Evolutionary conservation across 768 basidiomycete species (phyloP).

Genomic region (Naganishia friedmannii): DNA sequence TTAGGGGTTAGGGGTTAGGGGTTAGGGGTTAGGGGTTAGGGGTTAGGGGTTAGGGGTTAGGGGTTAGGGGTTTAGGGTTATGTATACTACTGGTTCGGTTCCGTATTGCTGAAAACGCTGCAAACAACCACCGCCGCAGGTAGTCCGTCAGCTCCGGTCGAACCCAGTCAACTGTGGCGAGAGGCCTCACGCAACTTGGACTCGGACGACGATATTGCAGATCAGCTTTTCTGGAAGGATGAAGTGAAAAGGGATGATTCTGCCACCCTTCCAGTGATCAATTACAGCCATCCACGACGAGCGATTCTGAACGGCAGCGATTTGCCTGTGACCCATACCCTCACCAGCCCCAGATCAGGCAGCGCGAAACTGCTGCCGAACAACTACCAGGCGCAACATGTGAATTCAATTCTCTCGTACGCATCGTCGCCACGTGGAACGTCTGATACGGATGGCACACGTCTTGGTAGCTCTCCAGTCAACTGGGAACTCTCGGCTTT

Average conservation of each 20-base stretch:
- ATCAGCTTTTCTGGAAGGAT: slow-evolving; percentile 5
- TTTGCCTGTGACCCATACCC: background rate
- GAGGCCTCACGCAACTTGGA: background rate
- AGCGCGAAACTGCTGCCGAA: background rate
- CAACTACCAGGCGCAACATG: background rate
- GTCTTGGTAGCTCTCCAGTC: background rate
- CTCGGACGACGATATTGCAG: slow-evolving; percentile 3
- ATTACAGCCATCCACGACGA: slow-evolving; percentile 6
- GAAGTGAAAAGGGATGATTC: background rate
- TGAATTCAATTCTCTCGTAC: background rate
- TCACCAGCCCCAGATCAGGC: background rate
- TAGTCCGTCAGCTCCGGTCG: background rate
- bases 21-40: no score
- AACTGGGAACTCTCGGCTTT: background rate
- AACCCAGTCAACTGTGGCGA: background rate
- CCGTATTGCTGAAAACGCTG: no score
- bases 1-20: no score
- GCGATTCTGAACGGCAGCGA: no score
- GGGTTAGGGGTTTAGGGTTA: no score
- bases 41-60: no score
- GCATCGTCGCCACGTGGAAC: background rate
- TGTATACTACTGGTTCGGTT: no score
- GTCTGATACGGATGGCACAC: background rate
- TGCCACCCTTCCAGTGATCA: background rate
- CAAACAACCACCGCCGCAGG: no score